Percentiles rank a stretch among this genome's conserved stretches.
phyloP scores from a whole-genome alignment of 140 eudicot species.

The Bidens hawaiensis region DNA sequence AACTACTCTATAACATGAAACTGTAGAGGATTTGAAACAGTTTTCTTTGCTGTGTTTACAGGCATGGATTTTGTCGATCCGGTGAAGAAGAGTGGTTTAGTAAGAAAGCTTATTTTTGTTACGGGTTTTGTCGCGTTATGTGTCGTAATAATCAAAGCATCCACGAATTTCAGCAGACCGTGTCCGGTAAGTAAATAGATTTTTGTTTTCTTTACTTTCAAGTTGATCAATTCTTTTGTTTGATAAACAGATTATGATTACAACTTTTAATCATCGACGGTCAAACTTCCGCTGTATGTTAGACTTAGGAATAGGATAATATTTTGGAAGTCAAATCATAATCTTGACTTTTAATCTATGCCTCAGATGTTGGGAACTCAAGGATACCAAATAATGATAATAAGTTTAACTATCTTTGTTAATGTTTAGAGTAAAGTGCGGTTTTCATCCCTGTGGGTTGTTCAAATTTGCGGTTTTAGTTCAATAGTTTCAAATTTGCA shows the following conservation, averaged over 20 bases:
- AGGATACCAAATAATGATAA: neutral
- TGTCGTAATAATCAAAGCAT: slow-evolving; percentile 60
- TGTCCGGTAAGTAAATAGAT: slow-evolving; percentile 46
- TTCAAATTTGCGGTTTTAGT: too few species aligned
- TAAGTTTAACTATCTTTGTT: neutral
- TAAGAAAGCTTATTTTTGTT: slow-evolving; percentile 63
- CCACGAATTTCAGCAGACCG: slow-evolving; percentile 64
- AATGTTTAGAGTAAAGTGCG: too few species aligned
- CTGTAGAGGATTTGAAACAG: neutral
- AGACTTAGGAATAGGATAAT: slow-evolving; percentile 1
- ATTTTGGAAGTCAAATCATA: slow-evolving; percentile 5
- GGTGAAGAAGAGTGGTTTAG: slow-evolving; percentile 60
- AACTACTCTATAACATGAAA: neutral
- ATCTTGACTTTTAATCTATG: neutral
- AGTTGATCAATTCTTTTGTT: neutral
- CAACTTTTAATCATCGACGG: neutral
- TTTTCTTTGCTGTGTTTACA: slow-evolving; percentile 24
- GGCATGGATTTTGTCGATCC: slow-evolving; percentile 93
- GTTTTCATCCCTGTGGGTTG: too few species aligned
- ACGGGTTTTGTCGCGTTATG: slow-evolving; percentile 61
- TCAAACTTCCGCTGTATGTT: too few species aligned
- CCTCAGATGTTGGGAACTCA: neutral
- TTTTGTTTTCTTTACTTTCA: neutral
- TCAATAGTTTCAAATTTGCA: too few species aligned
- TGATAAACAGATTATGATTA: neutral